These are phyloP conservation scores for Cochlearia excelsa DNA, from an alignment of 345 rosid genomes.

Conservation along the genomic window DNA sequence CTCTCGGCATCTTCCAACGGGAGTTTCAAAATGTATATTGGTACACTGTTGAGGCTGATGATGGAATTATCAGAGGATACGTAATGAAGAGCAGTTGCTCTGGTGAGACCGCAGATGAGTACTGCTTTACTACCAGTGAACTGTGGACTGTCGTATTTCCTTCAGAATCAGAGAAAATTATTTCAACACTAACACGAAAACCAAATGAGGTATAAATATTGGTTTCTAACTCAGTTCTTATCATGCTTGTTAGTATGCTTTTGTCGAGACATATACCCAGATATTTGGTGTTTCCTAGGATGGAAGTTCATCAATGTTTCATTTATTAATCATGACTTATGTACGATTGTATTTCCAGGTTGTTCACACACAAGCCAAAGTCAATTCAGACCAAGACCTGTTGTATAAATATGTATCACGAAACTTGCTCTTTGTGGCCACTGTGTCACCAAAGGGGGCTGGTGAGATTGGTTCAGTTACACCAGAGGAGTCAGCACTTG, in stretches of 20 bases:
- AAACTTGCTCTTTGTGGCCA: slow-evolving; percentile 85
- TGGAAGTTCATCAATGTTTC: slow-evolving; percentile 3
- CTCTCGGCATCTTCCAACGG: slow-evolving; percentile 54
- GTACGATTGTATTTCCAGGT: slow-evolving; percentile 48
- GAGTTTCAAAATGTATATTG: slow-evolving; percentile 81
- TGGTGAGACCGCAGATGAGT: slow-evolving; percentile 58
- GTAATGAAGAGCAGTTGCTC: slow-evolving; percentile 57
- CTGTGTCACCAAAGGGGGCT: slow-evolving; percentile 82
- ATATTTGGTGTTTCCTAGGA: slow-evolving; percentile 5
- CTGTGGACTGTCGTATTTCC: slow-evolving; percentile 95
- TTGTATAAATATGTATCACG: slow-evolving; percentile 88
- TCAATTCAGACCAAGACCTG: slow-evolving; percentile 75
- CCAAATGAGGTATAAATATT: slow-evolving; percentile 64
- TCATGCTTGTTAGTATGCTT: slow-evolving; percentile 6
- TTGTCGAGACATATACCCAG: not conserved
- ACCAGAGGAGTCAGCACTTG: slow-evolving; percentile 83
- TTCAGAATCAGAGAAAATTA: slow-evolving; percentile 79
- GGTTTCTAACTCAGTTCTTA: slow-evolving; percentile 1
- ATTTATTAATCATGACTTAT: slow-evolving; percentile 6
- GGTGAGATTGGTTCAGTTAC: slow-evolving; percentile 82
- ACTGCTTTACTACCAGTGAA: slow-evolving; percentile 72
- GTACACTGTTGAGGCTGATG: slow-evolving; percentile 74
- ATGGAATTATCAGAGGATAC: slow-evolving; percentile 74
- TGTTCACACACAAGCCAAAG: slow-evolving; percentile 98
- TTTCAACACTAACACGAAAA: slow-evolving; percentile 64